Percentiles rank a stretch among this genome's conserved stretches.
These are phyloP conservation scores for Debaryomycetaceae sp. DNA, from an alignment of 1,139 yeast species.

Conservation along the genomic window DNA sequence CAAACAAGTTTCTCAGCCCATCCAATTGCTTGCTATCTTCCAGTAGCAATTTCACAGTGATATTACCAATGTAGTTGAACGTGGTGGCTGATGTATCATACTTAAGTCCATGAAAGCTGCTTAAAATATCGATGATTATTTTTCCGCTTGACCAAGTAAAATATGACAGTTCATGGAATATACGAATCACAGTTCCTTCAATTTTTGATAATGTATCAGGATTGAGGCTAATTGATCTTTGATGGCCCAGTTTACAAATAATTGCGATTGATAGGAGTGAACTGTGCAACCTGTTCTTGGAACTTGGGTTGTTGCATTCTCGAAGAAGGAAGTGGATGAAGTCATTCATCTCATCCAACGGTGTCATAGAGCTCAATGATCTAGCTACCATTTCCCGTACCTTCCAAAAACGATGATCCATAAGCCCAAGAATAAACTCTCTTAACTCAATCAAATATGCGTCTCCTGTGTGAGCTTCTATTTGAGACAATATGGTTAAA, in stretches of 20 bases:
- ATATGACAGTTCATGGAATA: not conserved
- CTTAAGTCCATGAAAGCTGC: not conserved
- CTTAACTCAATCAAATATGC: conserved; percentile 47
- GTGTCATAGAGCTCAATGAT: conserved; percentile 50
- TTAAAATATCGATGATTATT: conserved; percentile 30
- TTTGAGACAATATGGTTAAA: conserved; percentile 62
- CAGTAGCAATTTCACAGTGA: not conserved
- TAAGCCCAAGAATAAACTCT: conserved; percentile 41
- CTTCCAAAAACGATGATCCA: conserved; percentile 66
- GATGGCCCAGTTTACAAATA: conserved; percentile 10
- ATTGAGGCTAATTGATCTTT: not conserved
- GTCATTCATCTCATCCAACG: not conserved
- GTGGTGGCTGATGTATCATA: not conserved
- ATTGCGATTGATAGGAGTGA: conserved; percentile 43
- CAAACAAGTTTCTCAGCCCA: not conserved
- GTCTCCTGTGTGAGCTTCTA: conserved; percentile 57
- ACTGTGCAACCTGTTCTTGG: conserved; percentile 55
- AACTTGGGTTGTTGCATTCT: not conserved
- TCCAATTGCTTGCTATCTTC: not conserved
- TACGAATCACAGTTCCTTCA: not conserved
- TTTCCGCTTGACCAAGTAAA: conserved; percentile 31
- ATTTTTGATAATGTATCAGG: not conserved
- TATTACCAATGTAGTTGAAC: not conserved
- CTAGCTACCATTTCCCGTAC: conserved; percentile 83
- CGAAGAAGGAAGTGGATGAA: not conserved